phyloP scores from a whole-genome alignment of 2,329 filamentous ascomycete genomes.

The Neofusicoccum sp. region DNA sequence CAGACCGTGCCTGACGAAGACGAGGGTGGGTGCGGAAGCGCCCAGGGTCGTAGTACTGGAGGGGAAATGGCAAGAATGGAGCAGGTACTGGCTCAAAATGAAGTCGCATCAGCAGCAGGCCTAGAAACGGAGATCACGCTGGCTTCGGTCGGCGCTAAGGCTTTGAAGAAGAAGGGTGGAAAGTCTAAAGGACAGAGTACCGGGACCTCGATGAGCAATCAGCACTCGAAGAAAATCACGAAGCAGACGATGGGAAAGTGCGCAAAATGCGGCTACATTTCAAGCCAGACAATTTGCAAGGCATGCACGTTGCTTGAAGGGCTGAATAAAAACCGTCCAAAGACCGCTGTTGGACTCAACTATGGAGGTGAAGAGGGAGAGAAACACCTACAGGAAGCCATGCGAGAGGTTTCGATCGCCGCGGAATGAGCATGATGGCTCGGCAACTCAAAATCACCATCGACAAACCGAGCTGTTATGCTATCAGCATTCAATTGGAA shows the following conservation, averaged over 20 bases:
- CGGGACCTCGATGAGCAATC: conserved; percentile 23
- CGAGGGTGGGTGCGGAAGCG: conserved; percentile 71
- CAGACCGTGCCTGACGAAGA: conserved; percentile 54
- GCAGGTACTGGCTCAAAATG: conserved; percentile 63
- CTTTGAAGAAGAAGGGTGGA: conserved; percentile 23
- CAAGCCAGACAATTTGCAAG: conserved; percentile 90
- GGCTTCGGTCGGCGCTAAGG: neutral
- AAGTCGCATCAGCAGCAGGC: conserved; percentile 52
- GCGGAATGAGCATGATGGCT: neutral
- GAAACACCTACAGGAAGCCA: neutral
- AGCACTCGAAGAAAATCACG: conserved; percentile 34
- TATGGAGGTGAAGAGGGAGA: neutral
- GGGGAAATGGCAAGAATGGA: conserved; percentile 84
- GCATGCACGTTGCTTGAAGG: conserved; percentile 88
- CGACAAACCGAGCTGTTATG: too few relatives aligned
- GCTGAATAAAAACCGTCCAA: conserved; percentile 70
- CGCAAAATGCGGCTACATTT: conserved; percentile 88
- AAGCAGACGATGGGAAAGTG: conserved; percentile 80
- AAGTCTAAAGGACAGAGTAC: conserved; percentile 21
- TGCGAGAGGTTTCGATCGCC: conserved; percentile 2
- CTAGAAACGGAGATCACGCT: conserved; percentile 23
- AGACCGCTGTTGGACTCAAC: conserved; percentile 34
- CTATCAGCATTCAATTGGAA: neutral
- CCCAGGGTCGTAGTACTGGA: conserved; percentile 64
- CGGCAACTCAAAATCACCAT: neutral